Conservation (phyloP, 2,329 filamentous ascomycete species). For the Fusarium devonianum region DNA sequence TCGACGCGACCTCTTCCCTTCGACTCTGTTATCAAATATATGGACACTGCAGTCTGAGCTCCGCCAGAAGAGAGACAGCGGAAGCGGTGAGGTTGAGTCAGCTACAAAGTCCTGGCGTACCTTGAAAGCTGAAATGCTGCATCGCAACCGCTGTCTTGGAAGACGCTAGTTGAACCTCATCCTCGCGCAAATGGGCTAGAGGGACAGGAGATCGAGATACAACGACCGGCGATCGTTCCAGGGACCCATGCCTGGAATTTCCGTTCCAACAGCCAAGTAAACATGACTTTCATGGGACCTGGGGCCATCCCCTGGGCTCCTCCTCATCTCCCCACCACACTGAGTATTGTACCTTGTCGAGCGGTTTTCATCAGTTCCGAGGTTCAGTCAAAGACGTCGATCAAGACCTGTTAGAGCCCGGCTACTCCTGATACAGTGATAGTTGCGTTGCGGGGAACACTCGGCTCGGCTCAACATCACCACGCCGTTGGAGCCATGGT, state of each 20-base stretch:
- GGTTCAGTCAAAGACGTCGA: neutral
- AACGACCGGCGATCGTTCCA: conserved; percentile 27
- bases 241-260: conserved; percentile 14
- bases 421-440: too few species aligned
- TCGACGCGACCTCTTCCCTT: conserved; percentile 1
- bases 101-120: conserved; percentile 22
- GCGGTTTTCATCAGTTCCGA: neutral
- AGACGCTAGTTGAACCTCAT: conserved; percentile 35
- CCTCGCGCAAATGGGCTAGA: conserved; percentile 37
- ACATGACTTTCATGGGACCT: conserved; percentile 7
- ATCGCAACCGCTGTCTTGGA: conserved; percentile 28
- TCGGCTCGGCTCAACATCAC: conserved; percentile 25
- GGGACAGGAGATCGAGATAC: conserved; percentile 34
- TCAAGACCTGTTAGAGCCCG: too few species aligned
- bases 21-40: neutral
- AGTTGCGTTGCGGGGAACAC: conserved; percentile 17
- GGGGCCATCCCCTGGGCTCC: conserved; percentile 3
- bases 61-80: conserved; percentile 1
- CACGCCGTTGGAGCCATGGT: conserved; percentile 26
- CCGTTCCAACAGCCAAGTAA: conserved; percentile 6
- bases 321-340: conserved; percentile 4
- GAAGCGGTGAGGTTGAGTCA: conserved; percentile 35
- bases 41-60: conserved; percentile 2
- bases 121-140: conserved; percentile 33
- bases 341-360: neutral